phyloP scores from a whole-genome alignment of 768 basidiomycete genomes.

The Cubamyces lactineus region DNA sequence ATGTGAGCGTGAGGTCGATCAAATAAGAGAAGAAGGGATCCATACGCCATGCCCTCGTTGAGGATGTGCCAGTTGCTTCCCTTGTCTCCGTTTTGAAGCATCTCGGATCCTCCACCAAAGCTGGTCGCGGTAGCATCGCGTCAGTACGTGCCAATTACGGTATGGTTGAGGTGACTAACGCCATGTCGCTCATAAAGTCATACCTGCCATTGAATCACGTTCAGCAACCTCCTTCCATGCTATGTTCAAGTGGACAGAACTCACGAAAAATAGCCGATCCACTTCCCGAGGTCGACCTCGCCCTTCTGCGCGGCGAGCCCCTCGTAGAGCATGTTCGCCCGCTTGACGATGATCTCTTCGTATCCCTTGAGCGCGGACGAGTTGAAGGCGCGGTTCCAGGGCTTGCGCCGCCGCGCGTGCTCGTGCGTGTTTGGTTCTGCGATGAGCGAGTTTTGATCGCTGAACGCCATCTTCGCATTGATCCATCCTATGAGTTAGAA shows the following conservation, averaged over 20 bases:
- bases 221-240: not conserved
- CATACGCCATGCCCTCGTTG: constrained; percentile 38
- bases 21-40: not conserved
- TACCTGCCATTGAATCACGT: constrained; percentile 31
- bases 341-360: constrained; percentile 40
- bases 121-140: not conserved
- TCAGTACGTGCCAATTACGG: not conserved
- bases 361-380: constrained; percentile 50
- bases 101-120: constrained; percentile 44
- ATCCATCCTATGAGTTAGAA: not conserved
- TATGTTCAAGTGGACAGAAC: constrained; percentile 18
- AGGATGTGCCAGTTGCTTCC: constrained; percentile 48
- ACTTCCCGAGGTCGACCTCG: constrained; percentile 38
- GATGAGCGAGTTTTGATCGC: constrained; percentile 35
- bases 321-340: constrained; percentile 47
- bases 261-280: constrained; percentile 46
- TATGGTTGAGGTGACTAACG: constrained; percentile 14
- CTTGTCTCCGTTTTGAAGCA: constrained; percentile 45
- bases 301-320: constrained; percentile 33
- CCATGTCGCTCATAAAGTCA: constrained; percentile 48
- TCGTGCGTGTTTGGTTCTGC: constrained; percentile 31
- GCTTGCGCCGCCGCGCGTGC: constrained; percentile 47
- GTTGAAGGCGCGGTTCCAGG: constrained; percentile 54
- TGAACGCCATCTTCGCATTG: constrained; percentile 36
- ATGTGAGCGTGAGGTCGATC: not conserved